Conservation (phyloP, 208 protist genomes). For the Trypanosoma mega region DNA sequence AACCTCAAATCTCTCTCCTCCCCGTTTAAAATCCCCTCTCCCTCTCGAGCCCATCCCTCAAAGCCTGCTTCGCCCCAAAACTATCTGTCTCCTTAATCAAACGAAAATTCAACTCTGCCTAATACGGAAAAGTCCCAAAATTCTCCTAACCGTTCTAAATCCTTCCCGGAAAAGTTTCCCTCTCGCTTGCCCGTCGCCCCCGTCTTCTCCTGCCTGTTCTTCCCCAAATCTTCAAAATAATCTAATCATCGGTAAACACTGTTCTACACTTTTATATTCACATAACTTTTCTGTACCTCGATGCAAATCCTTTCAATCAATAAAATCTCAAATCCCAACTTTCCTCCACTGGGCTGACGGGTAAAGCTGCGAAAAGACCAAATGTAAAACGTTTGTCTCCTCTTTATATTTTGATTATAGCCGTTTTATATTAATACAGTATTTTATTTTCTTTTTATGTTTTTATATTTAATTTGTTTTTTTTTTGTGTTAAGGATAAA, state of each 20-base stretch:
- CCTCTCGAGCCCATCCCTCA: constrained; percentile 27
- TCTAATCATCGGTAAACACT: constrained; percentile 35
- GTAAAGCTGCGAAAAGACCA: neutral
- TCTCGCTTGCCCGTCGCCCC: constrained; percentile 39
- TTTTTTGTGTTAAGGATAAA: constrained; percentile 18
- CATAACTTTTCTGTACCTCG: constrained; percentile 39
- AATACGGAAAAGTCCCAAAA: no score
- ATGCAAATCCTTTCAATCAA: constrained; percentile 26
- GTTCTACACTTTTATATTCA: constrained; percentile 33
- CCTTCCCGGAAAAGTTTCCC: constrained; percentile 30
- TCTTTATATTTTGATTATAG: constrained; percentile 32
- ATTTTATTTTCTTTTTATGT: constrained; percentile 27
- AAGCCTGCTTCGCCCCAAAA: constrained; percentile 35
- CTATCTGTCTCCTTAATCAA: constrained; percentile 23
- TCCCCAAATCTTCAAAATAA: constrained; percentile 44
- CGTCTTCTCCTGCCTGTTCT: constrained; percentile 48
- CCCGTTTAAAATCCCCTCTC: constrained; percentile 24
- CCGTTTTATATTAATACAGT: constrained; percentile 23
- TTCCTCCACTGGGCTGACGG: constrained; percentile 17
- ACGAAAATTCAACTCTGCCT: no score
- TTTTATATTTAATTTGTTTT: constrained; percentile 28
- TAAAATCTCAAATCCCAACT: constrained; percentile 21
- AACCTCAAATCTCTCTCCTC: constrained; percentile 20
- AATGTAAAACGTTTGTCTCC: constrained; percentile 17
- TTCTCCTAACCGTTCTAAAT: constrained; percentile 35